These are phyloP conservation scores for Saccharum hybrid DNA, from an alignment of 202 grass and related monocot species.

Conservation along the genomic window DNA sequence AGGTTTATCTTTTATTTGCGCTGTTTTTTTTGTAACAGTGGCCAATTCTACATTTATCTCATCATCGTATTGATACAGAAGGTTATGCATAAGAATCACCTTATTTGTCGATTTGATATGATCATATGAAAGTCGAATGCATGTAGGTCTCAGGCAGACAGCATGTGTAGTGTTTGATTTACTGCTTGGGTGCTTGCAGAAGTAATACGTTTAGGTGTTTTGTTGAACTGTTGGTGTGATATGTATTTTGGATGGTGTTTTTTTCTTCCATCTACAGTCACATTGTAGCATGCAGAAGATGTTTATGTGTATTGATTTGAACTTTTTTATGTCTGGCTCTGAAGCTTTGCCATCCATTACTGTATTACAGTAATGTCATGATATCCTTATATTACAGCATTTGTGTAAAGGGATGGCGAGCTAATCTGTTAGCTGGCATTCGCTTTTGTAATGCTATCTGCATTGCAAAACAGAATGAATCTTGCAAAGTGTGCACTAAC, in stretches of 20 bases:
- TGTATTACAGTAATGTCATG: background rate
- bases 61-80: background rate
- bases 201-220: background rate
- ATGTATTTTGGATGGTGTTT: background rate
- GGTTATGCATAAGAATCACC: background rate
- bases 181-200: background rate
- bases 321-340: background rate
- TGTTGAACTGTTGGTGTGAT: background rate
- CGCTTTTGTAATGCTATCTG: background rate
- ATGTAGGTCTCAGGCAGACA: background rate
- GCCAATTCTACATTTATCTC: background rate
- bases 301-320: background rate
- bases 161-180: background rate
- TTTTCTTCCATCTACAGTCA: background rate
- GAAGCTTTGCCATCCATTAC: slow-evolving; percentile 1
- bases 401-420: background rate
- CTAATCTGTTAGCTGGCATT: background rate
- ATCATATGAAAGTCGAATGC: background rate
- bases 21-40: background rate
- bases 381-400: background rate
- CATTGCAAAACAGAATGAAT: slow-evolving; percentile 13
- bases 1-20: background rate
- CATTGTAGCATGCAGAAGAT: background rate
- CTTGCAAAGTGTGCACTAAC: background rate
- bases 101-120: background rate